Percentiles rank a stretch among this genome's conserved stretches.
Conservation (phyloP, 148 eudicot genomes). For the Talinum fruticosum region DNA sequence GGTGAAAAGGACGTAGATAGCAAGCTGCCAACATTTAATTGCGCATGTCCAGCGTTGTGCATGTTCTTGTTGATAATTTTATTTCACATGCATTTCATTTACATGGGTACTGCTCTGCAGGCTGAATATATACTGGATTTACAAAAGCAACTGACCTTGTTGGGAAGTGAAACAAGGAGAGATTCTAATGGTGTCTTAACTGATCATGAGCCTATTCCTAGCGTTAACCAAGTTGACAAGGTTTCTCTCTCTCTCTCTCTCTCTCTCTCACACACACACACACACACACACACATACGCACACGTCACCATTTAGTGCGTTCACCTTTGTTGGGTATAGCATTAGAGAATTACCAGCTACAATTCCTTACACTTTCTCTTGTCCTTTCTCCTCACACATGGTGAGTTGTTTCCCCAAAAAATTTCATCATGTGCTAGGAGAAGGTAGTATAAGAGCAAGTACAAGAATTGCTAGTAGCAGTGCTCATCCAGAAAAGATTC, state of each 20-base stretch:
- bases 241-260: constrained; percentile 40
- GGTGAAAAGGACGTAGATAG: background rate
- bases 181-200: constrained; percentile 48
- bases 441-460: no score
- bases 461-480: no score
- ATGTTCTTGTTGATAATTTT: background rate
- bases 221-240: constrained; percentile 67
- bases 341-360: no score
- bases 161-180: constrained; percentile 57
- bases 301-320: no score
- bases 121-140: constrained; percentile 87
- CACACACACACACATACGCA: no score
- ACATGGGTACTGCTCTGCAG: constrained; percentile 37
- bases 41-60: background rate
- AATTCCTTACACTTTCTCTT: no score
- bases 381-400: no score
- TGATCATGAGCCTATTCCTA: constrained; percentile 56
- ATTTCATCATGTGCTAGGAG: no score
- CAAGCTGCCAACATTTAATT: background rate
- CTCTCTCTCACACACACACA: background rate
- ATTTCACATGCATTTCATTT: background rate
- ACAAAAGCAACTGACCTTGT: constrained; percentile 84
- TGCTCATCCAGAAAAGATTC: background rate
- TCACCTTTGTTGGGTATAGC: no score
- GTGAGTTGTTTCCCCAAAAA: no score